phyloP scores from a whole-genome alignment of 345 rosid genomes.

The Angophora floribunda region DNA sequence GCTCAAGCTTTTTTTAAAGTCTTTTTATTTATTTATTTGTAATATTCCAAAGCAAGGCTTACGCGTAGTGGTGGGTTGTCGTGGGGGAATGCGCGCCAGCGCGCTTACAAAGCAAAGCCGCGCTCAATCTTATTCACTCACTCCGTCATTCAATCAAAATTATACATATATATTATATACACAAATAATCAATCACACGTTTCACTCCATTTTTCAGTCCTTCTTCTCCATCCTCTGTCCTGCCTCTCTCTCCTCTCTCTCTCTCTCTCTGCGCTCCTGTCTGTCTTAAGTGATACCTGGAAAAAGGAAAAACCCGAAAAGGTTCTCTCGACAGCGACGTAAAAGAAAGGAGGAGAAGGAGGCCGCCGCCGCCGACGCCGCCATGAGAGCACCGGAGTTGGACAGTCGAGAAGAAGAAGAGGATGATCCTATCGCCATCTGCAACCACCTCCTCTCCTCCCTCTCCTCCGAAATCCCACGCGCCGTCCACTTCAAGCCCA shows the following conservation, averaged over 20 bases:
- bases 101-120: background rate
- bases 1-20: background rate
- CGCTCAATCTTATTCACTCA: background rate
- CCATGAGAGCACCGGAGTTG: background rate
- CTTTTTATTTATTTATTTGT: background rate
- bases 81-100: background rate
- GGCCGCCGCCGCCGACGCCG: background rate
- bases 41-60: background rate
- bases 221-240: background rate
- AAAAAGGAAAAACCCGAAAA: background rate
- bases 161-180: too few species aligned
- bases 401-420: background rate
- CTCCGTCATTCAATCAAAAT: background rate
- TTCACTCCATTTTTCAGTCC: background rate
- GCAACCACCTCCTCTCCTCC: conserved; percentile 22
- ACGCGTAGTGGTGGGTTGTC: too few species aligned
- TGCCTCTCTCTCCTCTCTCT: background rate
- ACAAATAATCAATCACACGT: background rate
- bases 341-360: background rate
- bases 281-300: background rate
- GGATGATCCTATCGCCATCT: conserved; percentile 19
- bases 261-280: background rate
- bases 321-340: background rate
- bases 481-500: conserved; percentile 48
- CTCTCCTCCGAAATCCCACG: conserved; percentile 34